Percentiles rank a stretch among this genome's conserved stretches.
phyloP scores from a whole-genome alignment of 352 stramenopile genomes.

The Phytophthora tubulina region DNA sequence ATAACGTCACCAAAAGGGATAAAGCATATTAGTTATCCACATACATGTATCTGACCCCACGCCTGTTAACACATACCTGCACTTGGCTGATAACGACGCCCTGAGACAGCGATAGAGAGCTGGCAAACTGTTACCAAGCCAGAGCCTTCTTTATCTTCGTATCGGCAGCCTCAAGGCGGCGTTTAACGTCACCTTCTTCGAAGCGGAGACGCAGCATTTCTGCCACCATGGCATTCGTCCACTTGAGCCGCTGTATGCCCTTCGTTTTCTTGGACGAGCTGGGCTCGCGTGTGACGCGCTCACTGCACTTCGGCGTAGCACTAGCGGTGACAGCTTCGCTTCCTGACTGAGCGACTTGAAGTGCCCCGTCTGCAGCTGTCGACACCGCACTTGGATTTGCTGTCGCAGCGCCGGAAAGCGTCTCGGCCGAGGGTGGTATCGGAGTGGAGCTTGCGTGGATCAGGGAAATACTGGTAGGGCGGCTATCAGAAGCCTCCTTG shows the following conservation, averaged over 20 bases:
- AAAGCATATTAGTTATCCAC: background rate
- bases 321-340: background rate
- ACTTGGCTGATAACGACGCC: slow-evolving; percentile 8
- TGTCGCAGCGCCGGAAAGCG: too few species aligned
- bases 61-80: background rate
- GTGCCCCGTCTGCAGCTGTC: too few species aligned
- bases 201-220: slow-evolving; percentile 8
- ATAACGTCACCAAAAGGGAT: background rate
- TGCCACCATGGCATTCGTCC: slow-evolving; percentile 11
- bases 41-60: too few species aligned
- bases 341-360: too few species aligned
- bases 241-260: slow-evolving; percentile 6
- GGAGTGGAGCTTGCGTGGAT: too few species aligned
- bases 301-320: background rate
- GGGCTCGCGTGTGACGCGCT: background rate
- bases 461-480: too few species aligned
- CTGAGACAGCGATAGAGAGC: slow-evolving; percentile 5
- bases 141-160: slow-evolving; percentile 16
- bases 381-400: too few species aligned
- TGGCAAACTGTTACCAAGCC: slow-evolving; percentile 12
- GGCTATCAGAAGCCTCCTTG: too few species aligned
- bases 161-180: slow-evolving; percentile 7
- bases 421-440: too few species aligned
- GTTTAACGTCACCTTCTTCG: background rate
- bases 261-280: background rate